These are phyloP conservation scores for Geranomyces michiganensis DNA, from an alignment of 192 early-diverging fungal genomes.

Conservation along the genomic window DNA sequence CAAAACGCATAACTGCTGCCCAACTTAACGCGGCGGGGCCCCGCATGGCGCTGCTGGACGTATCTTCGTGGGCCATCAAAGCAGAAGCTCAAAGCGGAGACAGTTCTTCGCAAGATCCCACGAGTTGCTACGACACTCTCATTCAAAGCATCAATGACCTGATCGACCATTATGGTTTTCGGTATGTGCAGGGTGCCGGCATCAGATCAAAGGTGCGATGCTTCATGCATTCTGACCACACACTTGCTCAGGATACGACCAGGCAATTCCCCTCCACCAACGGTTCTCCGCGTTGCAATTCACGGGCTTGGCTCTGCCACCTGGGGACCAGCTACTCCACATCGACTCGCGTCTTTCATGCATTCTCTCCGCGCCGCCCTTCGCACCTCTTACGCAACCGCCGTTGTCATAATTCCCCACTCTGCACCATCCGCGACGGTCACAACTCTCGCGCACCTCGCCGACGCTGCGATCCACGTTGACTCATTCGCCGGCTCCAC, in stretches of 20 bases:
- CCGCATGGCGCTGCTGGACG: constrained; percentile 32
- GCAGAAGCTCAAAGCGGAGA: constrained; percentile 5
- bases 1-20: constrained; percentile 67
- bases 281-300: constrained; percentile 76
- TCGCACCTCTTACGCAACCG: constrained; percentile 73
- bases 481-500: constrained; percentile 88
- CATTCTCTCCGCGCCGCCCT: constrained; percentile 76
- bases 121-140: constrained; percentile 38
- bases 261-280: constrained; percentile 31
- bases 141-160: constrained; percentile 54
- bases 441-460: constrained; percentile 68
- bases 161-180: constrained; percentile 70
- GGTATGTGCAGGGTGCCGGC: too few species aligned
- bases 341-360: constrained; percentile 58
- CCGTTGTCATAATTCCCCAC: constrained; percentile 80
- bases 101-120: background rate
- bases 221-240: too few species aligned
- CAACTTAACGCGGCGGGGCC: constrained; percentile 50
- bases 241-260: constrained; percentile 15
- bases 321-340: constrained; percentile 64
- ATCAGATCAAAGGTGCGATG: too few species aligned
- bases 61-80: constrained; percentile 13
- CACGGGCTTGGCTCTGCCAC: constrained; percentile 78
- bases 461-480: constrained; percentile 85
- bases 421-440: constrained; percentile 66